Base-by-base conservation (phyloP, 1,284 basidiomycete genomes). In the Ceratobasidium sp. region DNA sequence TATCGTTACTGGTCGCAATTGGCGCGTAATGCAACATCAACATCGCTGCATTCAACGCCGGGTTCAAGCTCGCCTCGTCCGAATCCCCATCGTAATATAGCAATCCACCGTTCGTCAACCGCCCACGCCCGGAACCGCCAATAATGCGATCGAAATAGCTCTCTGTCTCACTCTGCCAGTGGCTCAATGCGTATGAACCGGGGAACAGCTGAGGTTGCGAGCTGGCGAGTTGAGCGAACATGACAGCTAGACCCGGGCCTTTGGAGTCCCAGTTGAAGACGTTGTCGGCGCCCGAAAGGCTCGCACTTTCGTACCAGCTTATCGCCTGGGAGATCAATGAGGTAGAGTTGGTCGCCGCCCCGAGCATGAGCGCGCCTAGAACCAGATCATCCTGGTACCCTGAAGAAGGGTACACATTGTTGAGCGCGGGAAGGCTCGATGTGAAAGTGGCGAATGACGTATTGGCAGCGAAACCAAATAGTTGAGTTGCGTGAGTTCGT, bases 201-300 rank as follows among this genome's bases (percentile, higher is more conserved):
- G 87, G 82, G 0, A 89, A 88, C 36, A 95, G 84, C 74, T 91
- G 90, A 0, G 84, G 83, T 63, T 83, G 80, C 19, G 82, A 80
- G 29, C 80, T 76, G 0, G 84, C 81, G 8, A 84, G 76, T 77
- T 87, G 85, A 0, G 82, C 81, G 67, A 93, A 93, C 14, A 97
- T 83, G 22, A 97, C 87, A 53, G 90, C 88, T 0, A 94, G 80
- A 0, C 91, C 94, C 2, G 94, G 91, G 0, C 88, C 87, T 81
- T 94, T 93, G 1, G 89, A 89, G 80, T 97, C 95, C 96, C 96
- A 98, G 80, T 97, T 96, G 84, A 96, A 93, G 6, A 92, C 90
- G 33, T 64, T 77, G 63, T 77, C 74, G 36, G 57, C 41, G 7
- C 69, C 69, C 19, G 69, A 22, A n/a, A 72, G 69, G 31, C 47